Evolutionary conservation across 768 basidiomycete genomes (phyloP), one percentile per base, ranked within the genome.

Genomic region (Naganishia antarctica): DNA sequence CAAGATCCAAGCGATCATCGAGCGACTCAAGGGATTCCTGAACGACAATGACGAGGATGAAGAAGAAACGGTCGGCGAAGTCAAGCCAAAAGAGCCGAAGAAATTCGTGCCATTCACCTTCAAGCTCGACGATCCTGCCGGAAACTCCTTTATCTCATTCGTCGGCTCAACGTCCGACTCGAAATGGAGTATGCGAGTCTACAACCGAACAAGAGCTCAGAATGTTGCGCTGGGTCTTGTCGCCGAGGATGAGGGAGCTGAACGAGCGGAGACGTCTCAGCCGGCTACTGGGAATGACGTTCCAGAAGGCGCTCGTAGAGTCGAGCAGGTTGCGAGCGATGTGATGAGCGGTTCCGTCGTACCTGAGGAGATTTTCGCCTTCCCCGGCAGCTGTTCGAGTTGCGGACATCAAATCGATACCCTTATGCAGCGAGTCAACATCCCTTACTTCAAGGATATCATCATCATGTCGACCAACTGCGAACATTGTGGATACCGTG

Each of bases 381-480:
- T 98, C 81, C 87, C 85, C 0, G 91, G 91, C 0, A 78, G 82
- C 15, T 99, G 96, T 76, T 89, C 90, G 12, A 88, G 88, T 68
- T 99, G 96, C 77, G 87, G 88, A 2, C 86, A 87, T 70, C 80
- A 83, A 8, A 80, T 90, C 25, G 83, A 91, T 71, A 99, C 96
- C 0, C 81, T 86, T 69, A 96, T 99, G 90, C 94, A 98, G 83
- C 90, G 89, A 74, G 88, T 98, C 69, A 86, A 84, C 66, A 96
- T 99, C 69, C 96, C 96, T 0, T 91, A 99, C 78, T 98, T 99
- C 83, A 91, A 99, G 83, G 92, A 99, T 70, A 87, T 91, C 62
- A 79, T 98, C 60, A 94, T 98, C 79, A 97, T 97, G 92, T 94
- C 94, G 25, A 93, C 93, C 6, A 97, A 96, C 75, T 98, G 96